Conservation (phyloP, 495 filamentous ascomycete genomes). For the Talaromyces trachyspermus region DNA sequence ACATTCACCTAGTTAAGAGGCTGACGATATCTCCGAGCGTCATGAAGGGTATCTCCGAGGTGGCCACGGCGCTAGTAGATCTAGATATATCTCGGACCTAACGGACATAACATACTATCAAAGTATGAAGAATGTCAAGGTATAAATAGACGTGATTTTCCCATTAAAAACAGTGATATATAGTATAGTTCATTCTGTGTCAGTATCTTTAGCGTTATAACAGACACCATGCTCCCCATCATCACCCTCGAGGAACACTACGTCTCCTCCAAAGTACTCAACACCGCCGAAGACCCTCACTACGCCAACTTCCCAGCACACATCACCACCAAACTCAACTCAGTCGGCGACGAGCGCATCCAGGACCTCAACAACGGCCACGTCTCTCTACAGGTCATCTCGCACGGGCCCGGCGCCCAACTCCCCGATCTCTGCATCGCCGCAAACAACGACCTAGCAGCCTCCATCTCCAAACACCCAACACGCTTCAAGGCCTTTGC, state of each 20-base stretch:
- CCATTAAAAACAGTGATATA: no score
- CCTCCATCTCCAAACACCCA: conserved; percentile 35
- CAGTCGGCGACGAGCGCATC: conserved; percentile 36
- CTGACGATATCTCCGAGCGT: no score
- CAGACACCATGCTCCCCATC: conserved; percentile 22
- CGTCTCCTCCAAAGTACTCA: conserved; percentile 29
- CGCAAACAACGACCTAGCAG: conserved; percentile 48
- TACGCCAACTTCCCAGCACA: conserved; percentile 17
- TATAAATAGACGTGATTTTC: no score
- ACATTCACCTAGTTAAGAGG: no score
- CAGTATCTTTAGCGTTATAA: no score
- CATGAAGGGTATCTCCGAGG: no score
- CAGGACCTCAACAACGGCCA: conserved; percentile 43
- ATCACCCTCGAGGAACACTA: conserved; percentile 59
- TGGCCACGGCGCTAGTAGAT: no score
- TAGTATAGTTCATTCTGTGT: no score
- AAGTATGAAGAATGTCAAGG: no score
- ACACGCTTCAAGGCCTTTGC: conserved; percentile 48
- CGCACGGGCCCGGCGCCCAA: conserved; percentile 37
- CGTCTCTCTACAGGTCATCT: conserved; percentile 50
- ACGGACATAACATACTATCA: no score
- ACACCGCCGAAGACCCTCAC: conserved; percentile 7
- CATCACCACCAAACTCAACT: conserved; percentile 24
- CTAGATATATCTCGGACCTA: no score
- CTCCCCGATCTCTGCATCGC: conserved; percentile 24